Evolutionary conservation across 495 filamentous ascomycete genomes (phyloP).

Genomic region (Penicillium daleae): DNA sequence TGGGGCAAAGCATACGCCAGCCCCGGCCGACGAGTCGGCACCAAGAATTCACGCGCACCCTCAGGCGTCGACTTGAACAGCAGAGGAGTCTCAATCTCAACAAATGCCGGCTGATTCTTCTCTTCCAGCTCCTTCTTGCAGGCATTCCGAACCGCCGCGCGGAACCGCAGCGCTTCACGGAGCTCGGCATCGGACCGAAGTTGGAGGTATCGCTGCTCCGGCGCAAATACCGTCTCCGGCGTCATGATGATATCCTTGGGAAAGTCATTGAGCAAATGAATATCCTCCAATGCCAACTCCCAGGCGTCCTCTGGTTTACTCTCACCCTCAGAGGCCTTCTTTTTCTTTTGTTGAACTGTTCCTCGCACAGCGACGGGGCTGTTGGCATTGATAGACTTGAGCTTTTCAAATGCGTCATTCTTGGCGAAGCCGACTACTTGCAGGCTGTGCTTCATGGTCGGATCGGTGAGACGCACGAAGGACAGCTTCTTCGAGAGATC

Average conservation of each 20-base stretch:
- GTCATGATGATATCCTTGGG: slow-evolving; percentile 76
- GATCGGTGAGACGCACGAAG: slow-evolving; percentile 66
- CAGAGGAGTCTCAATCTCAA: slow-evolving; percentile 87
- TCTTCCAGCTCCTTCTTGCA: slow-evolving; percentile 58
- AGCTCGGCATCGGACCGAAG: slow-evolving; percentile 70
- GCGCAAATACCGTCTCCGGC: slow-evolving; percentile 68
- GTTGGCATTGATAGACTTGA: slow-evolving; percentile 53
- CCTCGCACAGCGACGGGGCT: slow-evolving; percentile 59
- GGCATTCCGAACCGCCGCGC: slow-evolving; percentile 51
- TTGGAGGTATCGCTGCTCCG: slow-evolving; percentile 80
- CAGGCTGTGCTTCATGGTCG: slow-evolving; percentile 50
- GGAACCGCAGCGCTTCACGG: slow-evolving; percentile 63
- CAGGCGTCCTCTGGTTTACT: slow-evolving; percentile 42
- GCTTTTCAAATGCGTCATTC: slow-evolving; percentile 42
- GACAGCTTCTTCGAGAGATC: slow-evolving; percentile 67
- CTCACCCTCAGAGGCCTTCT: slow-evolving; percentile 30
- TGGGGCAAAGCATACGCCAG: slow-evolving; percentile 90
- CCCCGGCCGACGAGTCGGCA: slow-evolving; percentile 77
- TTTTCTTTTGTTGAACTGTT: slow-evolving; percentile 49
- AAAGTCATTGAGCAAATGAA: slow-evolving; percentile 75
- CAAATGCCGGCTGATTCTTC: slow-evolving; percentile 53
- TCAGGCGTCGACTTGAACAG: slow-evolving; percentile 98
- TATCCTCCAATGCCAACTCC: slow-evolving; percentile 64
- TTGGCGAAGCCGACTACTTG: slow-evolving; percentile 58
- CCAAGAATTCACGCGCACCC: slow-evolving; percentile 93